phyloP scores from a whole-genome alignment of 2,329 filamentous ascomycete species.

The Hirsutella minnesotensis region DNA sequence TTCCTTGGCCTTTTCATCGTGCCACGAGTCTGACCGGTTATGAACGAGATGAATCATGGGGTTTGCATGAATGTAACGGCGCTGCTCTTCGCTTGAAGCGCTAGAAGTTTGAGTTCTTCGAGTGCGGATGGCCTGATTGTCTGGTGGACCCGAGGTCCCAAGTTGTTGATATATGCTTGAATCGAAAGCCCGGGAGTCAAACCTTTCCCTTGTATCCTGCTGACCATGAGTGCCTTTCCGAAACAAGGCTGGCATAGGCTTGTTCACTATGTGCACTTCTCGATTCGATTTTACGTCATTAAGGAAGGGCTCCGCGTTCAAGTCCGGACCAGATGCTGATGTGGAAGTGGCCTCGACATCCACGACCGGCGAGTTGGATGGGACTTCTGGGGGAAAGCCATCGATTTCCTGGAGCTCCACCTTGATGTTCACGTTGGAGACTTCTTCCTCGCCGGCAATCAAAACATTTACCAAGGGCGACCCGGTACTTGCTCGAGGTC shows the following conservation, averaged over 20 bases:
- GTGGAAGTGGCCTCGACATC: too few relatives aligned
- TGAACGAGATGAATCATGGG: conserved; percentile 37
- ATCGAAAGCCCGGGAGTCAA: conserved; percentile 21
- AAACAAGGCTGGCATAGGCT: background rate
- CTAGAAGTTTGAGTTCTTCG: conserved; percentile 2
- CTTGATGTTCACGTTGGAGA: too few relatives aligned
- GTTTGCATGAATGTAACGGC: conserved; percentile 34
- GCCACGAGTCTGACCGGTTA: conserved; percentile 31
- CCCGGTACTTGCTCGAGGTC: background rate
- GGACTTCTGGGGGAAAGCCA: too few relatives aligned
- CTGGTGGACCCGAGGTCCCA: conserved; percentile 12
- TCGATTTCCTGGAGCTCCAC: too few relatives aligned
- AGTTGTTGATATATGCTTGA: conserved; percentile 25
- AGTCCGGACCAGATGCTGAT: too few relatives aligned
- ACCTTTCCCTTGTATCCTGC: background rate
- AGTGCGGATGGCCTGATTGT: conserved; percentile 7
- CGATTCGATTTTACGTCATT: background rate
- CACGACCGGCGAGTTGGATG: too few relatives aligned
- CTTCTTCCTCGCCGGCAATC: too few relatives aligned
- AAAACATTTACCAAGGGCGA: background rate
- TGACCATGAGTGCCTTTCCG: background rate
- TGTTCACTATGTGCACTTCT: background rate
- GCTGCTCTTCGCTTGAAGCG: conserved; percentile 13
- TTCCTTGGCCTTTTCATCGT: conserved; percentile 33
- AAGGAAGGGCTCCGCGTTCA: too few relatives aligned